Conservation (phyloP, 2,329 filamentous ascomycete genomes). For the Scedosporium dehoogii region DNA sequence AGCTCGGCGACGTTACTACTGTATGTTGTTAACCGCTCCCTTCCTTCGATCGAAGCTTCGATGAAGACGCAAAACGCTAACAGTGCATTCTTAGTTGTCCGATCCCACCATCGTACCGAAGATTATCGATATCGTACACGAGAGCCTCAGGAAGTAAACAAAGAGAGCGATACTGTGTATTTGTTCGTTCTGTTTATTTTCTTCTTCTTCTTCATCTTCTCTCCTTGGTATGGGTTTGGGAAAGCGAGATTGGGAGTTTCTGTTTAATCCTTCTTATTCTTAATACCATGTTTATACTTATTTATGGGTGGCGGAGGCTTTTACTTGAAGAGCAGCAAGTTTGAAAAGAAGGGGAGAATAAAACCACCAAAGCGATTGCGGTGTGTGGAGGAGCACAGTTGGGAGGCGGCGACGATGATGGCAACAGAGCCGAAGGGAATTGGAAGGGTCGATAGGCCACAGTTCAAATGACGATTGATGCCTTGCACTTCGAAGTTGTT, state of each 20-base stretch:
- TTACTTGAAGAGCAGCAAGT: neutral
- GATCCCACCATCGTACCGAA: conserved; percentile 82
- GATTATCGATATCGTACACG: conserved; percentile 76
- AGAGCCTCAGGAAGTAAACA: conserved; percentile 41
- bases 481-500: too few relatives aligned
- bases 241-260: conserved; percentile 11
- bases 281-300: conserved; percentile 5
- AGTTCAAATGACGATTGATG: too few relatives aligned
- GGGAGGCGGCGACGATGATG: too few relatives aligned
- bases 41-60: neutral
- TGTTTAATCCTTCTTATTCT: neutral
- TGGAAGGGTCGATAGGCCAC: too few relatives aligned
- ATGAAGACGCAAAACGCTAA: neutral
- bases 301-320: neutral
- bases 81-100: conserved; percentile 52
- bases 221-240: neutral
- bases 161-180: neutral
- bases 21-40: conserved; percentile 42
- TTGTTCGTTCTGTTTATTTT: conserved; percentile 8
- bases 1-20: conserved; percentile 85
- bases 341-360: too few relatives aligned
- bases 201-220: conserved; percentile 10
- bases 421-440: too few relatives aligned
- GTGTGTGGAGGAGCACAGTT: too few relatives aligned
- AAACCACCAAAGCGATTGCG: too few relatives aligned